These are phyloP conservation scores for Plantago coronopus DNA, from an alignment of 305 asterid species.

Conservation along the genomic window DNA sequence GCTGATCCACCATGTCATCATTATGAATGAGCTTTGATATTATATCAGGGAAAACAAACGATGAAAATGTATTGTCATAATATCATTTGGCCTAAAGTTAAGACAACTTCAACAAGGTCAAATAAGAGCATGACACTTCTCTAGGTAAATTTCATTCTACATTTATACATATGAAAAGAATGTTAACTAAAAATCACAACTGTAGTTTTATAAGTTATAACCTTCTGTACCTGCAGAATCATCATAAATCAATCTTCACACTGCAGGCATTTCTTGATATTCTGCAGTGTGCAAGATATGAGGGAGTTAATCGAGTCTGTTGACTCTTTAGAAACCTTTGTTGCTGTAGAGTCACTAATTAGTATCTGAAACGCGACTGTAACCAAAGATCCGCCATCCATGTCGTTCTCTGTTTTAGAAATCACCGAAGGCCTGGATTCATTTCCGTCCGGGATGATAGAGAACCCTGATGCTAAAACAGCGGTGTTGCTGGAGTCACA, in stretches of 20 bases:
- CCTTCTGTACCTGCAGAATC: too few species aligned
- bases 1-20: too few species aligned
- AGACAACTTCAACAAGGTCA: too few species aligned
- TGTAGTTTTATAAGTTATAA: background rate
- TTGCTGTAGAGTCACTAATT: constrained; percentile 50
- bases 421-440: constrained; percentile 62
- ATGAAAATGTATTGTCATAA: too few species aligned
- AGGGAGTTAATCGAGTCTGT: constrained; percentile 58
- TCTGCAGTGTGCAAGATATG: constrained; percentile 58
- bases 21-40: too few species aligned
- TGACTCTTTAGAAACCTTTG: constrained; percentile 46
- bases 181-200: background rate
- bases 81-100: too few species aligned
- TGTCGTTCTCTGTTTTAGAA: constrained; percentile 51
- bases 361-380: constrained; percentile 71
- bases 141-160: background rate
- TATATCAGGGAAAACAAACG: too few species aligned
- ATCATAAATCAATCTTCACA: constrained; percentile 67
- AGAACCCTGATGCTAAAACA: constrained; percentile 74
- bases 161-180: background rate
- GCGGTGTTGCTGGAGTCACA: constrained; percentile 67
- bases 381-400: constrained; percentile 77
- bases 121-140: too few species aligned
- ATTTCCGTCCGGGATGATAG: constrained; percentile 69
- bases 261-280: constrained; percentile 60